phyloP scores from a whole-genome alignment of 495 filamentous ascomycete species.

The Extremus antarcticus region DNA sequence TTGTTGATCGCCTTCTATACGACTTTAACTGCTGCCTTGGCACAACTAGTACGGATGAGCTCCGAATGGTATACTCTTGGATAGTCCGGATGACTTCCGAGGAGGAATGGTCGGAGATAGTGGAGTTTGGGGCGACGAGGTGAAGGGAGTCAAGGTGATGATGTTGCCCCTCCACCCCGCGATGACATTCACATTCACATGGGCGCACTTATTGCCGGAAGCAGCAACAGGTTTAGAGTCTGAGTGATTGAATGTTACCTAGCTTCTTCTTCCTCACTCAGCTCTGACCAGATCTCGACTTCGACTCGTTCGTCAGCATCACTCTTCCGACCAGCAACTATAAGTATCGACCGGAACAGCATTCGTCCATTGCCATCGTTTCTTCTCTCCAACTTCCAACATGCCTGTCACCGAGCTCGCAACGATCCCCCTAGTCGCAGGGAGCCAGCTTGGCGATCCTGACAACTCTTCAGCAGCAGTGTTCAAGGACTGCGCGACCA shows the following conservation, averaged over 20 bases:
- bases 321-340: no score
- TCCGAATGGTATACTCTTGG: no score
- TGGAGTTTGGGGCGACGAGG: neutral
- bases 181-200: neutral
- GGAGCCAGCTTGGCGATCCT: conserved; percentile 11
- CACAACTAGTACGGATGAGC: no score
- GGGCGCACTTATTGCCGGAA: neutral
- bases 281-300: no score
- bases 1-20: neutral
- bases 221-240: neutral
- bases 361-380: no score
- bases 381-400: neutral
- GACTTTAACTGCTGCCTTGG: no score
- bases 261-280: no score
- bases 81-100: no score
- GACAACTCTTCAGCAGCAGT: conserved; percentile 7
- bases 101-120: no score
- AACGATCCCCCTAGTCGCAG: conserved; percentile 9
- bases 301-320: neutral
- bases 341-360: no score
- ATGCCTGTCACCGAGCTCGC: conserved; percentile 19
- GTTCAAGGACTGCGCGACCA: conserved; percentile 6
- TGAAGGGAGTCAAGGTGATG: neutral
- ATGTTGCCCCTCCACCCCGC: neutral
- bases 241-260: neutral